Evolutionary conservation across 2,329 filamentous ascomycete species (phyloP).

Genomic region (Coniochaeta sp.): DNA sequence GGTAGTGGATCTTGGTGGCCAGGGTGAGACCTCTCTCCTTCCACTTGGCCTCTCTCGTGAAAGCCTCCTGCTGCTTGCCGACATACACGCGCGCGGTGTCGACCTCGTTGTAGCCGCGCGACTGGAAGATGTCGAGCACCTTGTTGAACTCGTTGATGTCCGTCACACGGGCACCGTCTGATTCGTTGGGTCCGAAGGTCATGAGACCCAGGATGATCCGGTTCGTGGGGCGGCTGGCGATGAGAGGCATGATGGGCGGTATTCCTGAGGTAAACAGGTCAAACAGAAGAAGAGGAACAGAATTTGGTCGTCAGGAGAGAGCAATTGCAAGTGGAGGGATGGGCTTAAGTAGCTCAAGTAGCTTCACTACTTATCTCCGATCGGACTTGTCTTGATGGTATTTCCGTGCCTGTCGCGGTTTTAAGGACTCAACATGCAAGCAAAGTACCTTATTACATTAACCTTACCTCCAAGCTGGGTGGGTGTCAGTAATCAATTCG

Average conservation of each 20-base stretch:
- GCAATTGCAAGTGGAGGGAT: background rate
- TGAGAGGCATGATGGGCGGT: constrained; percentile 10
- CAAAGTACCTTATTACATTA: background rate
- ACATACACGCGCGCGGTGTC: constrained; percentile 66
- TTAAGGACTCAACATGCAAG: background rate
- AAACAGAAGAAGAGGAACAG: background rate
- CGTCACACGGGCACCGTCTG: constrained; percentile 55
- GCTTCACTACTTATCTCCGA: background rate
- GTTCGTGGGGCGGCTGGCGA: constrained; percentile 10
- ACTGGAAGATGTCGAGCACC: constrained; percentile 58
- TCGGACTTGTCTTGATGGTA: background rate
- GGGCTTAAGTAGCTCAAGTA: background rate
- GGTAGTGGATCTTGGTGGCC: constrained; percentile 62
- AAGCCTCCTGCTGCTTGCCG: constrained; percentile 61
- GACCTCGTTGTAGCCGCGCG: constrained; percentile 61
- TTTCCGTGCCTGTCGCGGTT: background rate
- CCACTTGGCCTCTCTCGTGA: constrained; percentile 58
- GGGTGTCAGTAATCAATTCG: background rate
- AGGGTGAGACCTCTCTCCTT: constrained; percentile 60
- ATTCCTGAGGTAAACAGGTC: background rate
- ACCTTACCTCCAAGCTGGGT: background rate
- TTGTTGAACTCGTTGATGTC: constrained; percentile 49
- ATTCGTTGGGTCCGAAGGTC: constrained; percentile 58
- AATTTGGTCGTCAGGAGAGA: background rate
- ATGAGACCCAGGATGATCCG: constrained; percentile 61